Percentiles rank a stretch among this genome's conserved stretches.
phyloP scores from a whole-genome alignment of 306 rosid species.

The Rosa rugosa region DNA sequence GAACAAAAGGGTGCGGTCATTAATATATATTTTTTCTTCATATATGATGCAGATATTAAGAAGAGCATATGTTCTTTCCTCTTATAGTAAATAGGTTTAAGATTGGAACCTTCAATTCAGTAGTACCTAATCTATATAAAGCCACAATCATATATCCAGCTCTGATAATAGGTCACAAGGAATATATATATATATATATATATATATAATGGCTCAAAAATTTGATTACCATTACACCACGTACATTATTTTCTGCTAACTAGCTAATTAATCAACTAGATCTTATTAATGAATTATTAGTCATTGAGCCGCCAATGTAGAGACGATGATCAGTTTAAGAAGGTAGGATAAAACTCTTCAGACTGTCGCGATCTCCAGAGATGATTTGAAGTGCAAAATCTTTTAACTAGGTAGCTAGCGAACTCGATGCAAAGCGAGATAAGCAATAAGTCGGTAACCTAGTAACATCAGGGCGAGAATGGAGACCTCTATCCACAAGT shows the following conservation, averaged over 20 bases:
- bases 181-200: too few species aligned
- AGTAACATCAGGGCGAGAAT: constrained; percentile 86
- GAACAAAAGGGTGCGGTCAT: not conserved
- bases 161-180: constrained; percentile 11
- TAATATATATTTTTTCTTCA: too few species aligned
- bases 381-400: not conserved
- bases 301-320: not conserved
- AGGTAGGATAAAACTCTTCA: constrained; percentile 42
- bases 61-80: not conserved
- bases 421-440: constrained; percentile 77
- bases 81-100: not conserved
- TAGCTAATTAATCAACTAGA: not conserved
- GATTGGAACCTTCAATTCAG: not conserved
- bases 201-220: constrained; percentile 1
- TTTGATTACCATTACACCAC: not conserved
- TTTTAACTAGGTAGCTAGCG: constrained; percentile 34
- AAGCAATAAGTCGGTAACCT: constrained; percentile 83
- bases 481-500: constrained; percentile 78
- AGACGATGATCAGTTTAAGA: constrained; percentile 43
- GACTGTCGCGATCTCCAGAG: constrained; percentile 21
- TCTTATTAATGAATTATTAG: constrained; percentile 31
- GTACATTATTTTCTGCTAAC: not conserved
- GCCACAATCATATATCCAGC: not conserved
- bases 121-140: not conserved
- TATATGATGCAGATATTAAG: not conserved